Evolutionary conservation across 805 yeast species (phyloP).

Genomic region (Lachancea waltii): DNA sequence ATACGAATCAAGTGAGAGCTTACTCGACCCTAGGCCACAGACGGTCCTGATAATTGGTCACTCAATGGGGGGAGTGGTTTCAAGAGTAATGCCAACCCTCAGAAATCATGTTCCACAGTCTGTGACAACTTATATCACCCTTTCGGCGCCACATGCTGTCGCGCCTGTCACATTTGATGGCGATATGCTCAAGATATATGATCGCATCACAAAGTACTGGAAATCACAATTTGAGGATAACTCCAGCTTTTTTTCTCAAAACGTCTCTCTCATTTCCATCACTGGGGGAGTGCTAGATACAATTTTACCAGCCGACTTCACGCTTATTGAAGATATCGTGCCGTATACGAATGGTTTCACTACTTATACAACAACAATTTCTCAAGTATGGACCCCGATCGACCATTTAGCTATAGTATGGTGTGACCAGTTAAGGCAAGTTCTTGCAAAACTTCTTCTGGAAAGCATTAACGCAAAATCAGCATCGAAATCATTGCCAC

Average conservation of each 20-base stretch:
- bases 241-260: slow-evolving; percentile 23
- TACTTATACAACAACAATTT: slow-evolving; percentile 78
- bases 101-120: slow-evolving; percentile 68
- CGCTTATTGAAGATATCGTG: slow-evolving; percentile 61
- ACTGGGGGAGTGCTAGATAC: slow-evolving; percentile 83
- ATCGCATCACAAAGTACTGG: slow-evolving; percentile 77
- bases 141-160: slow-evolving; percentile 87
- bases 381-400: slow-evolving; percentile 86
- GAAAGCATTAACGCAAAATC: slow-evolving; percentile 48
- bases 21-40: slow-evolving; percentile 36
- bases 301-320: slow-evolving; percentile 84
- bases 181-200: slow-evolving; percentile 68
- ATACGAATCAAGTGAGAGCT: slow-evolving; percentile 38
- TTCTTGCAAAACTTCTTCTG: slow-evolving; percentile 51
- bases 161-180: slow-evolving; percentile 94
- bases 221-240: slow-evolving; percentile 43
- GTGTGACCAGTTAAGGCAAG: slow-evolving; percentile 81
- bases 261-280: slow-evolving; percentile 71
- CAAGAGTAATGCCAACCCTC: slow-evolving; percentile 74
- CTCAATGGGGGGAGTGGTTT: slow-evolving; percentile 97
- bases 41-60: slow-evolving; percentile 83
- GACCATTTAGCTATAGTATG: slow-evolving; percentile 95
- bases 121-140: slow-evolving; percentile 75
- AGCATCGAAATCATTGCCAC: slow-evolving; percentile 44
- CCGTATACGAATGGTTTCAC: slow-evolving; percentile 77